Evolutionary conservation across 1,139 yeast species (phyloP).

Genomic region (Candida gigantensis): DNA sequence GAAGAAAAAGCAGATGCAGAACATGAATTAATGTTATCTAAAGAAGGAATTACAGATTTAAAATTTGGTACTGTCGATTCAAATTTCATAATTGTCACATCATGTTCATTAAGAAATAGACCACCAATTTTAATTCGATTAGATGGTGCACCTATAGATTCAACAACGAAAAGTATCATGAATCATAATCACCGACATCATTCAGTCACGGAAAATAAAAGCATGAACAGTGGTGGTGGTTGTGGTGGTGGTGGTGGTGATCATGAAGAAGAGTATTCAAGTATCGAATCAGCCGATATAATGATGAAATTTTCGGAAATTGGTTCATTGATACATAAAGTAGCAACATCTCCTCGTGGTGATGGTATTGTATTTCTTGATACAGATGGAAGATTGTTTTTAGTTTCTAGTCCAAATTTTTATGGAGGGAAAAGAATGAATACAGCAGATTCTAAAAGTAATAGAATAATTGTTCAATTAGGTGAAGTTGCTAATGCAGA

Average conservation of each 20-base stretch:
- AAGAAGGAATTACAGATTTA: conserved; percentile 88
- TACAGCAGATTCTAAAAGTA: conserved; percentile 23
- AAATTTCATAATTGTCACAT: conserved; percentile 38
- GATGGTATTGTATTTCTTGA: conserved; percentile 82
- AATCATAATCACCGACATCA: too few species aligned
- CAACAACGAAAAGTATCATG: conserved; percentile 13
- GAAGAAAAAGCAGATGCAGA: conserved; percentile 22
- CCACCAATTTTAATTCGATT: conserved; percentile 40
- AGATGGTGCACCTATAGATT: conserved; percentile 38
- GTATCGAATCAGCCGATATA: conserved; percentile 34
- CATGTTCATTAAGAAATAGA: conserved; percentile 37
- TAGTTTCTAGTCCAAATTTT: conserved; percentile 65
- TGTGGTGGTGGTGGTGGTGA: too few species aligned
- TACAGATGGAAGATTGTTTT: conserved; percentile 71
- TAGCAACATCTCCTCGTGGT: conserved; percentile 80
- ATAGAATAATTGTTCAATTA: conserved; percentile 64
- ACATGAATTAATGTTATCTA: conserved; percentile 54
- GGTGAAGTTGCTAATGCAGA: conserved; percentile 80
- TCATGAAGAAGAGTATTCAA: conserved; percentile 22
- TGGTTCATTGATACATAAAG: conserved; percentile 75
- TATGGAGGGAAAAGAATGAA: conserved; percentile 29
- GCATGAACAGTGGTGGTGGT: conserved; percentile 21
- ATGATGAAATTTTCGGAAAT: conserved; percentile 65
- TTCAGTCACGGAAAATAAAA: conserved; percentile 18
- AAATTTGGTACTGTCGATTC: conserved; percentile 49